Evolutionary conservation across 805 yeast species (phyloP).

Genomic region (Saccharomycopsis amapae): DNA sequence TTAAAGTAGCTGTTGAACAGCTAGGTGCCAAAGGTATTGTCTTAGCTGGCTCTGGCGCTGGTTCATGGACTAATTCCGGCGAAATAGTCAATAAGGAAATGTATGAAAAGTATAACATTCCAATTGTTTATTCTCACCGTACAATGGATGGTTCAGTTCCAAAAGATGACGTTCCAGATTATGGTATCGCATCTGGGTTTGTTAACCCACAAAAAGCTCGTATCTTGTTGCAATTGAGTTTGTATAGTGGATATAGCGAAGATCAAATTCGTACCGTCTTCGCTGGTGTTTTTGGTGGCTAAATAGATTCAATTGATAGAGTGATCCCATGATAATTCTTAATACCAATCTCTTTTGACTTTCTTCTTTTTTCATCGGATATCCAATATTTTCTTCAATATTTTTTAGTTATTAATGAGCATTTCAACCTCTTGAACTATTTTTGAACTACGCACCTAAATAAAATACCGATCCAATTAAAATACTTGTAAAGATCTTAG

Average conservation of each 20-base stretch:
- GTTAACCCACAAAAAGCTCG: slow-evolving; percentile 60
- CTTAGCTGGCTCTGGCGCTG: slow-evolving; percentile 66
- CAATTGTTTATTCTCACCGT: slow-evolving; percentile 56
- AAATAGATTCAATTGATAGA: too few relatives aligned
- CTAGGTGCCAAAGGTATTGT: slow-evolving; percentile 46
- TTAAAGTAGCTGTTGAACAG: slow-evolving; percentile 27
- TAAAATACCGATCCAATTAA: too few relatives aligned
- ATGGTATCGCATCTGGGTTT: slow-evolving; percentile 56
- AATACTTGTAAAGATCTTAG: too few relatives aligned
- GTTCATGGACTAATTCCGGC: slow-evolving; percentile 46
- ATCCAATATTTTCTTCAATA: too few relatives aligned
- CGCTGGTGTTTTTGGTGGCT: neutral
- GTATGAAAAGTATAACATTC: slow-evolving; percentile 35
- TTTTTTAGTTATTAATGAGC: too few relatives aligned
- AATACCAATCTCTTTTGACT: too few relatives aligned
- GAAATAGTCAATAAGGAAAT: slow-evolving; percentile 33
- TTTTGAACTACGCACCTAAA: too few relatives aligned
- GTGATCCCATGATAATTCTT: too few relatives aligned
- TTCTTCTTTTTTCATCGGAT: too few relatives aligned
- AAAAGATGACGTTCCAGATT: slow-evolving; percentile 28
- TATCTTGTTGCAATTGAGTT: slow-evolving; percentile 49
- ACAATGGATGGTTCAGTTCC: slow-evolving; percentile 69
- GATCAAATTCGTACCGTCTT: slow-evolving; percentile 25
- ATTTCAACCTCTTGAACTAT: too few relatives aligned
- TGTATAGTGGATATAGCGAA: slow-evolving; percentile 31